phyloP scores from a whole-genome alignment of 306 rosid species.

The Nissolia schottii region DNA sequence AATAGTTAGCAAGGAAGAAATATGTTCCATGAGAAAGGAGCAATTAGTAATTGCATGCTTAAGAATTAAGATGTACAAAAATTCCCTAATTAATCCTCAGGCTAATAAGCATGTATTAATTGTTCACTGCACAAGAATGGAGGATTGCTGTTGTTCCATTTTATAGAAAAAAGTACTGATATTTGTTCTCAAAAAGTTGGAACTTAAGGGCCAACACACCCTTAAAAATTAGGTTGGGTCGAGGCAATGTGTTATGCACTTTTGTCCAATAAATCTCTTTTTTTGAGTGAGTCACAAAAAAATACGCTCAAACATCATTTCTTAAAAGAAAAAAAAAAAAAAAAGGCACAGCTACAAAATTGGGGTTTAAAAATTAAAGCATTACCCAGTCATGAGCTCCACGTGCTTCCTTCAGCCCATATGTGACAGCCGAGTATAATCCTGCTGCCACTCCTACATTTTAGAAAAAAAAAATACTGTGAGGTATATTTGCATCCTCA shows the following conservation, averaged over 20 bases:
- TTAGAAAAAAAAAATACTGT: not conserved
- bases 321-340: too few relatives aligned
- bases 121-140: not conserved
- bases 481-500: not conserved
- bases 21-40: not conserved
- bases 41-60: not conserved
- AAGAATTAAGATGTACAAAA: not conserved
- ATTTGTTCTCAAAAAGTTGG: too few relatives aligned
- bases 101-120: not conserved
- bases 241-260: too few relatives aligned
- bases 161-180: too few relatives aligned
- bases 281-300: too few relatives aligned
- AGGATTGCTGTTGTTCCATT: not conserved
- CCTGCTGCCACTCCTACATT: conserved; percentile 81
- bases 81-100: not conserved
- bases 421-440: conserved; percentile 76
- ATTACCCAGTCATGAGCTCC: conserved; percentile 89
- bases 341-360: too few relatives aligned
- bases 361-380: not conserved
- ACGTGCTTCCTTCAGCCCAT: conserved; percentile 81
- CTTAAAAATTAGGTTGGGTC: too few relatives aligned
- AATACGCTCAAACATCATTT: too few relatives aligned
- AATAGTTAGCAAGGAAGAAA: not conserved
- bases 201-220: too few relatives aligned
- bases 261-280: too few relatives aligned